phyloP scores from a whole-genome alignment of 345 rosid genomes.

The Brassica carinata region DNA sequence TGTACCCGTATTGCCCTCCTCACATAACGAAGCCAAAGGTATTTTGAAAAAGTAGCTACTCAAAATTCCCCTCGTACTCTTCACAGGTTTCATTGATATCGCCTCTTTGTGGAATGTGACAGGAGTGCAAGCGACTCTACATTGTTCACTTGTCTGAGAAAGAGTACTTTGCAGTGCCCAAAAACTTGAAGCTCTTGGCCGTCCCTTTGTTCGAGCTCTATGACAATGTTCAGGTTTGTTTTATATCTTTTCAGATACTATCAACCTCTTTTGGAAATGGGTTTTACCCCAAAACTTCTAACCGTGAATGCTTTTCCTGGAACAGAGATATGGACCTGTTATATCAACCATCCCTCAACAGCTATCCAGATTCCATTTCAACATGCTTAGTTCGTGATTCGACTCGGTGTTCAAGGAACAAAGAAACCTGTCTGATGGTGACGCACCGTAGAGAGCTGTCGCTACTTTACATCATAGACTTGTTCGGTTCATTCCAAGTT shows the following conservation, averaged over 20 bases:
- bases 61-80: neutral
- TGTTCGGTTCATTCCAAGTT: slow-evolving; percentile 16
- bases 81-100: slow-evolving; percentile 9
- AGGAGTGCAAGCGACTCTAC: slow-evolving; percentile 98
- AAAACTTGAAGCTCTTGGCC: slow-evolving; percentile 97
- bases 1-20: slow-evolving; percentile 98
- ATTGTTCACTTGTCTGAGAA: slow-evolving; percentile 94
- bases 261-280: slow-evolving; percentile 8
- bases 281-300: neutral
- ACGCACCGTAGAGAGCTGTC: slow-evolving; percentile 19
- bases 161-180: slow-evolving; percentile 96
- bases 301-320: neutral
- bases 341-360: slow-evolving; percentile 97
- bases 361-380: slow-evolving; percentile 96
- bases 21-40: slow-evolving; percentile 98
- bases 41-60: neutral
- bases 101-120: slow-evolving; percentile 35
- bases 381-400: slow-evolving; percentile 72
- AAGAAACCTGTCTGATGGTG: slow-evolving; percentile 11
- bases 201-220: slow-evolving; percentile 96
- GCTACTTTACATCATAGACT: slow-evolving; percentile 30
- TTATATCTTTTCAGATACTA: neutral
- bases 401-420: slow-evolving; percentile 13
- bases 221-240: slow-evolving; percentile 82
- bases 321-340: slow-evolving; percentile 93